phyloP scores from a whole-genome alignment of 2,329 filamentous ascomycete genomes.

The Cordyceps cateniannulata region DNA sequence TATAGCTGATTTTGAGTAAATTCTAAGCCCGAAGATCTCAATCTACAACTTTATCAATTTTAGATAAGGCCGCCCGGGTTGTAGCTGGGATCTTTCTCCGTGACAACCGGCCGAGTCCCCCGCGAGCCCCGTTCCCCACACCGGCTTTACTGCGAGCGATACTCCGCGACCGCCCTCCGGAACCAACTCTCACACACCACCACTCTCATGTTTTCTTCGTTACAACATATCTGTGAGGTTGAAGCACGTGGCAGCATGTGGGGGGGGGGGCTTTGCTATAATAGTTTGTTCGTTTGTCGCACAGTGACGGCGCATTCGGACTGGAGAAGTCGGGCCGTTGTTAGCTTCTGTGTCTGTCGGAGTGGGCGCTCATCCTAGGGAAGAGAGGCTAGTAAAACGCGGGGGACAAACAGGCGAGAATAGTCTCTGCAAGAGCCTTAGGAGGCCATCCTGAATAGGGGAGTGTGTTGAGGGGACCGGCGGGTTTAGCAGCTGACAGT shows the following conservation, averaged over 20 bases:
- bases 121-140: not conserved
- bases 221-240: too few species aligned
- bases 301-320: not conserved
- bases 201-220: not conserved
- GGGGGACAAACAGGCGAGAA: not conserved
- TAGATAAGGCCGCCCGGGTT: too few species aligned
- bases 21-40: too few species aligned
- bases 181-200: not conserved
- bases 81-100: too few species aligned
- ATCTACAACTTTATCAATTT: too few species aligned
- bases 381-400: not conserved
- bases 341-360: not conserved
- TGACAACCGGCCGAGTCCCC: too few species aligned
- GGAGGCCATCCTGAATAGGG: too few species aligned
- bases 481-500: too few species aligned
- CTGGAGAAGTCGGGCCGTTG: conserved; percentile 7
- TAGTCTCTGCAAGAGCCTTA: too few species aligned
- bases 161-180: not conserved
- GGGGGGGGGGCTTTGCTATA: not conserved
- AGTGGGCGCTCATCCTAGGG: not conserved
- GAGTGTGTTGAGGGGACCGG: too few species aligned
- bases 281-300: too few species aligned
- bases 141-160: not conserved
- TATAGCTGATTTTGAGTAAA: too few species aligned
- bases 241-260: not conserved